Evolutionary conservation across 179 eudicot species (phyloP).

Genomic region (Silene coronaria): DNA sequence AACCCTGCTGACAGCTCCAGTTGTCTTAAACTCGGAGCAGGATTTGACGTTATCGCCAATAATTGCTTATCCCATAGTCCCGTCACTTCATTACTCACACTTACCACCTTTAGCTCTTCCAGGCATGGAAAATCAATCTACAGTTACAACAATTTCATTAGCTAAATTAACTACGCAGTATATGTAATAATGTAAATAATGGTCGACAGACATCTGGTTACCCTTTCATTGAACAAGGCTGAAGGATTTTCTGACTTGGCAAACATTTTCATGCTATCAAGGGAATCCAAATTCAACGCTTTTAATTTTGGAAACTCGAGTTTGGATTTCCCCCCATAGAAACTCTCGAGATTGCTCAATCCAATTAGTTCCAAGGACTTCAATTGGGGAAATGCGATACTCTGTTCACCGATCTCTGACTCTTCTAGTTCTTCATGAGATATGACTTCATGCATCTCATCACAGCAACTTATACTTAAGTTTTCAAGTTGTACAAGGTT

Average conservation of each 20-base stretch:
- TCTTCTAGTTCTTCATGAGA: not conserved
- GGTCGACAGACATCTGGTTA: not conserved
- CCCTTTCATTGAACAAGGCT: not conserved
- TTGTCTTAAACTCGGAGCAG: not conserved
- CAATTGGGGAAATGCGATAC: not conserved
- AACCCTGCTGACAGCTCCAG: not conserved
- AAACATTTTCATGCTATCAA: not conserved
- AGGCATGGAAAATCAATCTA: conserved; percentile 1
- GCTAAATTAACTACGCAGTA: not conserved
- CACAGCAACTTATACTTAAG: not conserved
- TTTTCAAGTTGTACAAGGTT: not conserved
- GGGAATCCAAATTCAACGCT: not conserved
- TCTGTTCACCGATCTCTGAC: not conserved
- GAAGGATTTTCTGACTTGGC: not conserved
- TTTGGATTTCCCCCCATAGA: not conserved
- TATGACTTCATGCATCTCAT: not conserved
- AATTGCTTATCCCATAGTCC: not conserved
- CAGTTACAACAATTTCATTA: not conserved
- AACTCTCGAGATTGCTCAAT: not conserved
- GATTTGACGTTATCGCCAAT: not conserved
- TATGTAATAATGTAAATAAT: too few relatives aligned
- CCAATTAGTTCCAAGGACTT: not conserved
- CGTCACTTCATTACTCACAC: not conserved
- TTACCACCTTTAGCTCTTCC: not conserved
- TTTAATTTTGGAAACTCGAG: not conserved